Evolutionary conservation across 106 monocot genomes (phyloP), one percentile per base, ranked within the genome.

Genomic region (Triglochin maritima): DNA sequence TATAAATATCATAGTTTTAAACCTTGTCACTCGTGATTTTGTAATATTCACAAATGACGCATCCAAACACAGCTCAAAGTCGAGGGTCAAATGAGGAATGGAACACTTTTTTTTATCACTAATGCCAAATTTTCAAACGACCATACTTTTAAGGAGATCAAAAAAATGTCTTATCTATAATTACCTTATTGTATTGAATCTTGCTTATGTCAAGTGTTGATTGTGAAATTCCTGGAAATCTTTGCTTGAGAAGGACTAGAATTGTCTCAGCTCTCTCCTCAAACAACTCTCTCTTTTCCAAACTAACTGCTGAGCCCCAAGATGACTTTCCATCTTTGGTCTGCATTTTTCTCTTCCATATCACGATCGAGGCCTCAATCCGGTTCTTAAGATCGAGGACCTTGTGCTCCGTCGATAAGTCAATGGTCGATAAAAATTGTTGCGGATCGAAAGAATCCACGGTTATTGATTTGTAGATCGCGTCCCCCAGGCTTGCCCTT

Each of bases 211-310:
- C 89, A 44, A 94, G 89, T 10, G 70, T 56, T 50, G 94, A 94
- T 47, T 94, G 89, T 71, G 84, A 72, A 49, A 84, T 89, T n/a
- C 94, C 94, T 50, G 94, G 94, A 68, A 84, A 89, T 47, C 81
- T 80, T 45, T 89, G 84, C 69, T 87, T 94, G 71, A 94, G 55
- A 49, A 94, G 80, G 51, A 76, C 84, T 41, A 94, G 68, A 50
- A 94, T 86, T 8, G 89, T 94, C 63, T 94, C 84, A 61, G 94
- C 89, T 65, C 94, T 81, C 51, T 94, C 94, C 70, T 94, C 87
- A 60, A 96, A 96, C 59, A 87, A 83, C 71, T 96, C 95, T 65
- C 90, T 85, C 64, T 90, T 96, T 74, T 90, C 95, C 53, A 80
- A 59, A 74, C 95, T 96, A 2, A 96, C 78, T 50, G 75, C 66